Conservation (phyloP, 2,329 filamentous ascomycete genomes). For the Celoporthe dispersa region DNA sequence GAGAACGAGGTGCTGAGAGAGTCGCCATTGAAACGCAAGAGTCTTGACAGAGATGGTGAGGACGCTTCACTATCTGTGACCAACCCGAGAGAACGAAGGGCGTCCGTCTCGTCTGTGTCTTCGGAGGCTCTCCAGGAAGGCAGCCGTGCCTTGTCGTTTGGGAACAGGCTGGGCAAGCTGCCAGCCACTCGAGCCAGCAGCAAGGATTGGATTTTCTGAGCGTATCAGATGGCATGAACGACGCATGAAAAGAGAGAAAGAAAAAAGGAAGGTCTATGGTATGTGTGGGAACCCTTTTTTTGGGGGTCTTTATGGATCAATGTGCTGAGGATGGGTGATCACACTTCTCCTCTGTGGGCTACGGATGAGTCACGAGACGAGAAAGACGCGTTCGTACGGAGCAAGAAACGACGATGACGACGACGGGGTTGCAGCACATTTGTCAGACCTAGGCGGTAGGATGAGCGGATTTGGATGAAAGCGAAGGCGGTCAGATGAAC, state of each 20-base stretch:
- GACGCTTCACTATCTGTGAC: neutral
- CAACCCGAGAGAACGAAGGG: neutral
- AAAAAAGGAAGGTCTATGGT: neutral
- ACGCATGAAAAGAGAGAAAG: neutral
- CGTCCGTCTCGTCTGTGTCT: neutral
- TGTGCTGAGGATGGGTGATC: neutral
- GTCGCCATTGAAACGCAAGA: neutral
- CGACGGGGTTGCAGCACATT: neutral
- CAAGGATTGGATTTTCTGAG: slow-evolving; percentile 7
- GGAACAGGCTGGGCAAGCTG: slow-evolving; percentile 2
- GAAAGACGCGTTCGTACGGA: no score
- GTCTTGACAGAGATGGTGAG: neutral
- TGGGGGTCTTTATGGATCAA: no score
- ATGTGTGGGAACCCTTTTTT: no score
- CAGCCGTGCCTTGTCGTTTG: neutral
- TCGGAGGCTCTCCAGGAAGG: neutral
- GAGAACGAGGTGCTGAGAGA: neutral
- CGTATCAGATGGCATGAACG: neutral
- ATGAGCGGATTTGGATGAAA: neutral
- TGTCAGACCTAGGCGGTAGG: neutral
- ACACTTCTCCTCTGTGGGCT: neutral
- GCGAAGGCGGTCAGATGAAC: neutral
- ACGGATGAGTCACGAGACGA: neutral
- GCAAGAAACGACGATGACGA: neutral
- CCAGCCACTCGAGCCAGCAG: neutral